Base-by-base conservation (phyloP, 2,329 filamentous ascomycete genomes). In the Claviceps citrina region DNA sequence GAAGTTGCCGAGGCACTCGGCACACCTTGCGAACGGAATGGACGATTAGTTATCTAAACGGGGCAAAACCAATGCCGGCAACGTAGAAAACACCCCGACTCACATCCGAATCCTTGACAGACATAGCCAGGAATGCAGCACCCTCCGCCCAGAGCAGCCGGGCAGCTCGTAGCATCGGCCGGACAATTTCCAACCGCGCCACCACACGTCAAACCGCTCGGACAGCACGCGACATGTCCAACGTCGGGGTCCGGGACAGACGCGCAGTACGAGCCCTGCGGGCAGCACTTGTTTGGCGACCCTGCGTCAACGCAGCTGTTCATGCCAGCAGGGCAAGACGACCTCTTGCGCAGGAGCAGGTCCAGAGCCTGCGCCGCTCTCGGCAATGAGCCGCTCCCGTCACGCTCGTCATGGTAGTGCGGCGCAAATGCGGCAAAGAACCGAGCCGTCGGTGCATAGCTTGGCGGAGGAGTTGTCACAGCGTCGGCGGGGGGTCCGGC, bases 211-310 rank as follows among this genome's bases (percentile, higher is more conserved):
- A 65, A 61, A 3, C 81, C 81, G 27, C 64, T 53, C 0, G 80
- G 79, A 59, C 84, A 91, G 58, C 84, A 91, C 3, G 82, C 83
- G 2, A 89, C 75, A 33, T 73, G 71, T 7, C 80, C 80, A 22
- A 78, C 63, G 0, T 70, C 71, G 5, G 71, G 70, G 54, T 82
- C 73, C 25, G 67, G 55, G 4, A 85, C 74, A 19, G 62, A 58
- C 35, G 81, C 75, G 54, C 84, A 91, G 7, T 67, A 72, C 47
- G 80, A 76, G 13, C 66, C 70, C n/a, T 65, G 64, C 18, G 68
- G 63, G 56, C 84, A 91, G 63, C 84, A 91, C 57, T 78, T 81
- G 56, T 84, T 72, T 1, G 80, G 72, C 34, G 72, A 70, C 7
- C 71, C 73, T 48, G 85, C 78, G 15, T 60, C 61, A 13, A 67